phyloP scores from a whole-genome alignment of 768 basidiomycete genomes.

The Tephrocybe rancida region DNA sequence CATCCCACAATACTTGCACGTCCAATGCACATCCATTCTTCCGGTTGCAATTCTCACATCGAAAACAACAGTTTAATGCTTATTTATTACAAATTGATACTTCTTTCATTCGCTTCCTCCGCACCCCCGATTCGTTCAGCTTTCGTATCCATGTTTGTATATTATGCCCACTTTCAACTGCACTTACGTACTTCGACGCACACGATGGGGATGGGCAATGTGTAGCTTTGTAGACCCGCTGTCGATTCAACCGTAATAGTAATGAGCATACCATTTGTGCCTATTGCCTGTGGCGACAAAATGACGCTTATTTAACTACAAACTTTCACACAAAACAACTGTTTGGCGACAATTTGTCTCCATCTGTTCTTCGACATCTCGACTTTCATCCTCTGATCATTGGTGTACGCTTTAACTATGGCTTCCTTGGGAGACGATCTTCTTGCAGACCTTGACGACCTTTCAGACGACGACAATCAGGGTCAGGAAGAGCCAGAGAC shows the following conservation, averaged over 20 bases:
- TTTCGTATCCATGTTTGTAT: background rate
- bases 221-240: background rate
- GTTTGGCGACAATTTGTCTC: background rate
- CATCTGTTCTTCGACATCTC: no score
- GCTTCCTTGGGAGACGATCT: slow-evolving; percentile 90
- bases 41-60: no score
- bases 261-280: background rate
- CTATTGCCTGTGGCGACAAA: background rate
- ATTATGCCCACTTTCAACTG: background rate
- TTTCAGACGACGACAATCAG: slow-evolving; percentile 69
- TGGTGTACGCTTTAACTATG: slow-evolving; percentile 58
- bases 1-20: background rate
- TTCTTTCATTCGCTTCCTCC: background rate
- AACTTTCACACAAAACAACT: no score
- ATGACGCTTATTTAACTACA: background rate
- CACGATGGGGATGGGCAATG: background rate
- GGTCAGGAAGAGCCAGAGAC: slow-evolving; percentile 35
- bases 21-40: no score
- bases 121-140: background rate
- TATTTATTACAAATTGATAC: slow-evolving; percentile 15
- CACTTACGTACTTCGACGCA: background rate
- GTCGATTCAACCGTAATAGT: background rate
- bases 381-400: no score
- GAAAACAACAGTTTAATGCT: slow-evolving; percentile 8
- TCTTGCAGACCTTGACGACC: slow-evolving; percentile 87